Base-by-base conservation (phyloP, 2,329 filamentous ascomycete genomes). In the Aspergillus vadensis region DNA sequence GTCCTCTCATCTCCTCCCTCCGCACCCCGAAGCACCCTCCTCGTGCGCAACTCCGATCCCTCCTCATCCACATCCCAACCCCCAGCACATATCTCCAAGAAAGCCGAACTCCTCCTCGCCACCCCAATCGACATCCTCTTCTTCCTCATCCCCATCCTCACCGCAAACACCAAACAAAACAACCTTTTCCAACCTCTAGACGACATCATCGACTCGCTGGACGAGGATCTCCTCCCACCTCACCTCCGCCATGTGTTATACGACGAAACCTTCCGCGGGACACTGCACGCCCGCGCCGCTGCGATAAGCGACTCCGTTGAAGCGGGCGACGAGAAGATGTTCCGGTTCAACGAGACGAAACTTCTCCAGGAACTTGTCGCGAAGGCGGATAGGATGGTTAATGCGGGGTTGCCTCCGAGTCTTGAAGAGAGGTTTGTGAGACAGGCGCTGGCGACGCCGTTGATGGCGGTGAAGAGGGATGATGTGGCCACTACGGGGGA, bases 41-140 rank as follows among this genome's bases (percentile, higher is more conserved):
- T 87, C 47, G 76, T 80, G 3, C 70, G 77, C 23, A 63, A 68
- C 8, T 1, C 4, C 1, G 2, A 30, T 61, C 38, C 32, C 61
- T 54, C 32, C 63, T 47, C 23, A 5, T 8, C 53, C 25, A 19
- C 51, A 52, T 36, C 38, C 57, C 58, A 17, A 9, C 64, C 48
- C n/a, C 65, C 67, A 17, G 86, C 83, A 12, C 85, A 85, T 65
- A 77, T 91, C 23, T 83, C 87, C 36, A 87, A 88, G 69, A 83
- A 82, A 47, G 87, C 91, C 36, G 87, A 92, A 61, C 79, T 98
- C n/a, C 89, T 90, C 69, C 78, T 98, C 61, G 91, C 94, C 8
- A 97, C 95, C 1, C 85, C 87, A 2, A 81, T 97, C 57, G 95
- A 99, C 74, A 85, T 91, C 5, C 72, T 97, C 3, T 98, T 98